These are phyloP conservation scores for Fusarium globosum DNA, from an alignment of 2,329 filamentous ascomycete species.

Conservation along the genomic window DNA sequence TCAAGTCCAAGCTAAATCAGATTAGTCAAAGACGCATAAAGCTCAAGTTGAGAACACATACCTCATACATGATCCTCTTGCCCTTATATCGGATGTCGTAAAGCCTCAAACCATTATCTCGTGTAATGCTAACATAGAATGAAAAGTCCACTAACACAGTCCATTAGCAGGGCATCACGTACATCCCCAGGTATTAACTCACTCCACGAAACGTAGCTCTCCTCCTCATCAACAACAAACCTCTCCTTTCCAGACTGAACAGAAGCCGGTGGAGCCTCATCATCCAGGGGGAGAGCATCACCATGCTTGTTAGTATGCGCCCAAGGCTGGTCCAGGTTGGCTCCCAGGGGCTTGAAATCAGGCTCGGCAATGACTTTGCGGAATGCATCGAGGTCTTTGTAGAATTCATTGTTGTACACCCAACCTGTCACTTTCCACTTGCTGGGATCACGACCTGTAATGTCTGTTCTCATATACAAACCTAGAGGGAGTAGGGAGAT, in stretches of 20 bases:
- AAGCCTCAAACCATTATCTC: neutral
- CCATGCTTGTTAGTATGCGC: constrained; percentile 1
- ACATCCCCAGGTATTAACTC: fast-evolving
- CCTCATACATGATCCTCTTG: constrained; percentile 4
- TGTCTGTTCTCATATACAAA: neutral
- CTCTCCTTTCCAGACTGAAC: neutral
- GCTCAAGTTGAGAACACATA: fast-evolving
- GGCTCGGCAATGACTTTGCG: neutral
- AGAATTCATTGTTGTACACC: constrained; percentile 3
- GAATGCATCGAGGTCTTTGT: neutral
- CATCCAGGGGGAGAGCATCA: neutral
- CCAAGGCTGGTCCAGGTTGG: constrained; percentile 3
- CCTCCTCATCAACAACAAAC: neutral
- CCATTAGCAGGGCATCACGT: neutral
- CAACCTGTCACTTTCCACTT: constrained; percentile 1
- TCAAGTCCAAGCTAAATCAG: neutral
- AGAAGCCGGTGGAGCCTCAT: neutral
- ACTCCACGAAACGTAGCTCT: constrained; percentile 12
- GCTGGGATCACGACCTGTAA: neutral
- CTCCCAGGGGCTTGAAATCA: neutral
- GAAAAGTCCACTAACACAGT: neutral
- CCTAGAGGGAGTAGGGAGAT: neutral
- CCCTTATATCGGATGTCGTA: neutral
- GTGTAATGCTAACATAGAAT: neutral
- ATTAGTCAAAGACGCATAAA: fast-evolving